Conservation (phyloP, 495 filamentous ascomycete species). For the Penicillium dipodomyicola region DNA sequence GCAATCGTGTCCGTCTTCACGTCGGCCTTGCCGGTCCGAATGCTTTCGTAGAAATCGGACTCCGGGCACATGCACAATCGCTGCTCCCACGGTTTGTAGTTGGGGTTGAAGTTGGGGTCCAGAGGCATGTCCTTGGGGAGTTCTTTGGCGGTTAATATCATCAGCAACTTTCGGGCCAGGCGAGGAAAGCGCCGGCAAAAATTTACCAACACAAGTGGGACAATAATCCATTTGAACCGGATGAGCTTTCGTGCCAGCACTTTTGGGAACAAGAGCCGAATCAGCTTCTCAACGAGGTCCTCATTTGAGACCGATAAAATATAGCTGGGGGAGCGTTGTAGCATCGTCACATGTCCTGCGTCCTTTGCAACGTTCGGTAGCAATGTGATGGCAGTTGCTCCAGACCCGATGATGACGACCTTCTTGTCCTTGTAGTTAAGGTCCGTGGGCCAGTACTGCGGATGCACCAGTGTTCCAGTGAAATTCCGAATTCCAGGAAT, state of each 20-base stretch:
- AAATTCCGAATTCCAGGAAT: conserved; percentile 39
- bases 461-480: conserved; percentile 37
- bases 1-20: conserved; percentile 47
- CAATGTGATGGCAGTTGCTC: conserved; percentile 49
- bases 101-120: conserved; percentile 65
- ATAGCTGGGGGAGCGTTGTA: conserved; percentile 53
- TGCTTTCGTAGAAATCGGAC: conserved; percentile 7
- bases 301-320: conserved; percentile 41
- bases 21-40: conserved; percentile 16
- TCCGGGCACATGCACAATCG: conserved; percentile 29
- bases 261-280: conserved; percentile 28
- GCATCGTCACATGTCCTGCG: conserved; percentile 41
- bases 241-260: not conserved
- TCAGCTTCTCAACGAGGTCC: conserved; percentile 25
- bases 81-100: conserved; percentile 66
- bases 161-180: conserved; percentile 37
- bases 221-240: conserved; percentile 23
- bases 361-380: conserved; percentile 31
- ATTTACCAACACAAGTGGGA: conserved; percentile 35
- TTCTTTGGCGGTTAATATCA: conserved; percentile 29
- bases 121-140: conserved; percentile 51
- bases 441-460: conserved; percentile 44
- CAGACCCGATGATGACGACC: conserved; percentile 51
- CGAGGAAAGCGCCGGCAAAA: conserved; percentile 53
- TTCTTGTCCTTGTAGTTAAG: conserved; percentile 43